Percentiles rank a stretch among this genome's conserved stretches.
Evolutionary conservation across 805 yeast genomes (phyloP).

Genomic region (Starmerella riodocensis): DNA sequence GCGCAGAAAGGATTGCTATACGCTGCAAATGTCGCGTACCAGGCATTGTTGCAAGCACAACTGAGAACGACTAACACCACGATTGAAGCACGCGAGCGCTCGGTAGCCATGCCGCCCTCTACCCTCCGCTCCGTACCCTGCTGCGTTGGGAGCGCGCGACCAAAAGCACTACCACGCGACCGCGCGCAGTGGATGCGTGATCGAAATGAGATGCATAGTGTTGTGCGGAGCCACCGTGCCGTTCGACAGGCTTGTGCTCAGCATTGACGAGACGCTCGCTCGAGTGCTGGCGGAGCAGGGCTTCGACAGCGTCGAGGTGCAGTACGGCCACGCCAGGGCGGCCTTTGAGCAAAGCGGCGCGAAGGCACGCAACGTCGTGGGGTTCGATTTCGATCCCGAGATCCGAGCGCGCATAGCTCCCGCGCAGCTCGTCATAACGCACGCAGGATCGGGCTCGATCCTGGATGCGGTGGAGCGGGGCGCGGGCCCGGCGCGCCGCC

Average conservation of each 20-base stretch:
- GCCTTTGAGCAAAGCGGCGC: constrained; percentile 19
- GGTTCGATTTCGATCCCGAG: constrained; percentile 37
- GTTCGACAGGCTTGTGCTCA: constrained; percentile 45
- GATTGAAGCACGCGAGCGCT: too few relatives aligned
- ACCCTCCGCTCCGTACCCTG: too few relatives aligned
- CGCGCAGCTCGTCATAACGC: constrained; percentile 61
- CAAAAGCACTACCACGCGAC: background rate
- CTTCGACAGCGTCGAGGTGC: constrained; percentile 37
- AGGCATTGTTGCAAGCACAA: too few relatives aligned
- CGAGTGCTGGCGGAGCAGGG: constrained; percentile 30
- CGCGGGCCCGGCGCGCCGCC: constrained; percentile 36
- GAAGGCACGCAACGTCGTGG: constrained; percentile 32
- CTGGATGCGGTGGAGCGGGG: constrained; percentile 37
- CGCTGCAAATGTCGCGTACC: too few relatives aligned
- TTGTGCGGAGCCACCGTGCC: constrained; percentile 91
- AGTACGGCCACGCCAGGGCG: constrained; percentile 40
- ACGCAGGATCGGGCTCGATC: constrained; percentile 88
- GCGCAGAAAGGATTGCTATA: too few relatives aligned
- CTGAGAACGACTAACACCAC: too few relatives aligned
- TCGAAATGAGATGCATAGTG: constrained; percentile 32
- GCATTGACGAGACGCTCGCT: constrained; percentile 30
- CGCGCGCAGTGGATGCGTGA: background rate
- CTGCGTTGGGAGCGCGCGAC: too few relatives aligned
- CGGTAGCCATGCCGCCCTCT: too few relatives aligned
- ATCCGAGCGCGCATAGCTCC: constrained; percentile 32